phyloP scores from a whole-genome alignment of 2,329 filamentous ascomycete species.

The Aspergillus proliferans region DNA sequence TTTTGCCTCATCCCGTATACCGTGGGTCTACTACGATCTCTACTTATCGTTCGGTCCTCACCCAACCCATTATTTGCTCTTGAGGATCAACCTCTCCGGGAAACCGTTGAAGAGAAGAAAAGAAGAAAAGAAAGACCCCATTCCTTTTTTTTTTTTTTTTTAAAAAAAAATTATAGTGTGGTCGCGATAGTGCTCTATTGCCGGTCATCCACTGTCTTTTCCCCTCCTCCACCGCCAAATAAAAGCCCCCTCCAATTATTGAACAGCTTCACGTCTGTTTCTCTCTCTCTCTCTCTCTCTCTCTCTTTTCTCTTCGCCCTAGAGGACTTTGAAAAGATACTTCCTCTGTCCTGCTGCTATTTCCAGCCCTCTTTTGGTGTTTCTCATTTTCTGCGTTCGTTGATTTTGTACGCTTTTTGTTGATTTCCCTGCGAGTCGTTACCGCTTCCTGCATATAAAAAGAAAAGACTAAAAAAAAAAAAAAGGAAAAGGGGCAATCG shows the following conservation, averaged over 20 bases:
- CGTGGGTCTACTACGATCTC: not conserved
- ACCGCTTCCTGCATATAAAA: conserved; percentile 1
- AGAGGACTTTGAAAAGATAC: no score
- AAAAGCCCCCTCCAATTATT: not conserved
- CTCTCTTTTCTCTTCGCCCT: no score
- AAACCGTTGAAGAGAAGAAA: not conserved
- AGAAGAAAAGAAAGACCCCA: not conserved
- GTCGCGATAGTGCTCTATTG: not conserved
- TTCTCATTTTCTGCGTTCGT: not conserved
- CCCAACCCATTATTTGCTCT: no score
- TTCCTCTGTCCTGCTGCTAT: not conserved
- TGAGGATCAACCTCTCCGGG: no score
- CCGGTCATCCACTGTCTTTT: not conserved
- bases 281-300: no score
- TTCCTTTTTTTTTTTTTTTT: not conserved
- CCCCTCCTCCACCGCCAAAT: not conserved
- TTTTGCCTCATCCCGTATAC: not conserved
- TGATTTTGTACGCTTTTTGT: not conserved
- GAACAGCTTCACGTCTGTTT: not conserved
- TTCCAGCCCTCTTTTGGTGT: not conserved
- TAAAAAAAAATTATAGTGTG: not conserved
- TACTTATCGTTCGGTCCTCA: not conserved
- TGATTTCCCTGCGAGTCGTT: not conserved
- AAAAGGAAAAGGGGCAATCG: not conserved
- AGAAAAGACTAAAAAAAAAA: not conserved